Base-by-base conservation (phyloP, 2,329 filamentous ascomycete genomes). In the Colletotrichum sojae region DNA sequence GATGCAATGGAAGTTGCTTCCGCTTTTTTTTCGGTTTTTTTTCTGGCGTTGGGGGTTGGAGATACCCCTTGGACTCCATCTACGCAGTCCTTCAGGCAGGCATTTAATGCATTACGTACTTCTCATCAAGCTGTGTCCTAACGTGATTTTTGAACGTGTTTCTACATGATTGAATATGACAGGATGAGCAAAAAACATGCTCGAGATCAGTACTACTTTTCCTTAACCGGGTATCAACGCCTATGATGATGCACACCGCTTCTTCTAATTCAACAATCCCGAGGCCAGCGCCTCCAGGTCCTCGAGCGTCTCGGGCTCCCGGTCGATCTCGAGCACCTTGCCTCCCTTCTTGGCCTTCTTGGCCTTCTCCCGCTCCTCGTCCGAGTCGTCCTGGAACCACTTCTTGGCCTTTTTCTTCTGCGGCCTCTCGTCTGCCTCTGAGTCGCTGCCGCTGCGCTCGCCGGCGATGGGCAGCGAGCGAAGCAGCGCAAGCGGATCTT, bases 271-370 rank as follows among this genome's bases (percentile, higher is more conserved):
- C 51, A 97, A 79, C 78, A 96, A 80, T 4, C 91, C 92, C 52
- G 91, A 88, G 63, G 94, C 94, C 80, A 95, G 80, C 48, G 90
- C 89, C 81, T 95, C 93, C 74, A 94, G 84, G 79, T 95, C 92
- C 78, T 94, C 91, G 74, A 95, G 82, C 49, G 92, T 95, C 80
- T 94, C 91, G 13, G 92, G 92, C 82, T 94, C 90, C 60, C 90
- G 86, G 15, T 85, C 85, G 74, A 89, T 85, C 81, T 88, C 87
- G 75, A 91, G 85, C 54, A 90, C 86, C 80, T 85, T 86, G 77
- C 85, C 82, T 63, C 83, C 82, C 76, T 81, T 83, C 75, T 81
- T 82, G 77, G 81, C 83, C 62, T 71, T 77, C 73, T 80, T 82
- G 73, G 77, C 79, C 74, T 79, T 79, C 70, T 77, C 76, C 57